phyloP scores from a whole-genome alignment of 768 basidiomycete genomes.

The Flagelloscypha sp. region DNA sequence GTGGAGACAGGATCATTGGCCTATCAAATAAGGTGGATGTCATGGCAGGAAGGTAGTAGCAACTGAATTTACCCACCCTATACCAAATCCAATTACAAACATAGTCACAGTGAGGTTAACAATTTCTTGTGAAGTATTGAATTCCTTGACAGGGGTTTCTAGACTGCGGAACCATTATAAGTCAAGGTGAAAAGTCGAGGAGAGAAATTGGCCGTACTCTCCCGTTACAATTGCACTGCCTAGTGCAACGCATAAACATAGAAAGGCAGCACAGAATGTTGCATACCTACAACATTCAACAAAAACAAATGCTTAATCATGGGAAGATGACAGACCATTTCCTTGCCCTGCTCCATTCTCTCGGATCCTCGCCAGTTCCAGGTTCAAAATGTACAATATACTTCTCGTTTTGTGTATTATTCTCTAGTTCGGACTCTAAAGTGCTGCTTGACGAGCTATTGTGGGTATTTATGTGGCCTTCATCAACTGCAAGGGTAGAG shows the following conservation, averaged over 20 bases:
- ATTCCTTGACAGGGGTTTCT: slow-evolving; percentile 21
- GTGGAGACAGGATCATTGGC: slow-evolving; percentile 32
- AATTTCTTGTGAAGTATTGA: slow-evolving; percentile 27
- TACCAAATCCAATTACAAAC: slow-evolving; percentile 35
- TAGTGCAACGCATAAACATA: slow-evolving; percentile 29
- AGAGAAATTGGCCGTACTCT: slow-evolving; percentile 21
- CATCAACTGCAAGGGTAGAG: too few relatives aligned
- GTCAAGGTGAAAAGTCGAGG: neutral
- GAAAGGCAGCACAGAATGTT: slow-evolving; percentile 24
- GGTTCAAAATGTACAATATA: slow-evolving; percentile 17
- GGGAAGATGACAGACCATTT: slow-evolving; percentile 23
- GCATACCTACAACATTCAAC: slow-evolving; percentile 21
- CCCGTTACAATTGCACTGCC: slow-evolving; percentile 33
- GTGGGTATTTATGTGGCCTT: too few relatives aligned
- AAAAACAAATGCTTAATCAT: slow-evolving; percentile 1
- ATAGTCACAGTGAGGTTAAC: slow-evolving; percentile 34
- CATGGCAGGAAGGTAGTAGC: slow-evolving; percentile 14
- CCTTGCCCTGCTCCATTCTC: slow-evolving; percentile 23
- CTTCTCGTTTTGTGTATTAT: slow-evolving; percentile 8
- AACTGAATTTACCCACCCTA: slow-evolving; percentile 23
- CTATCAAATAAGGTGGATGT: slow-evolving; percentile 13
- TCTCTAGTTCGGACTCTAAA: too few relatives aligned
- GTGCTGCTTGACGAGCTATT: too few relatives aligned
- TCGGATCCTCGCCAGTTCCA: slow-evolving; percentile 25
- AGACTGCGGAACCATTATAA: slow-evolving; percentile 16